These are phyloP conservation scores for Clavaria fumosa DNA, from an alignment of 768 basidiomycete species.

Conservation along the genomic window DNA sequence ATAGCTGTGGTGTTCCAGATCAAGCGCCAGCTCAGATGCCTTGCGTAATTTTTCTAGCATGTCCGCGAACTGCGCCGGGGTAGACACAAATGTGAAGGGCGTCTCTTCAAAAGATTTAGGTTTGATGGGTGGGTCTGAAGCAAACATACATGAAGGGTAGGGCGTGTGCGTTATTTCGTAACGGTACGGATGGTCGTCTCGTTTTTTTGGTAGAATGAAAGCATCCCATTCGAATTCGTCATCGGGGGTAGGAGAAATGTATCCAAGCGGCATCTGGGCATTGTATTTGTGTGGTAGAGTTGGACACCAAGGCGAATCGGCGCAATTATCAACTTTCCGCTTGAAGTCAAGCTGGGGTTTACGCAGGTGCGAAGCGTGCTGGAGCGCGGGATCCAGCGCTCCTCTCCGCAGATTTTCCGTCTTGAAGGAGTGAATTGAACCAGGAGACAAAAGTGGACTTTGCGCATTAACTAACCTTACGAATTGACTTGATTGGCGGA, in stretches of 20 bases:
- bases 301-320: constrained; percentile 48
- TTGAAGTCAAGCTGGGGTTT: constrained; percentile 79
- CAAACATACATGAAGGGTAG: constrained; percentile 59
- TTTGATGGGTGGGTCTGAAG: constrained; percentile 29
- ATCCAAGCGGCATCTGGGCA: constrained; percentile 69
- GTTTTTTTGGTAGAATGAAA: no score
- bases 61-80: constrained; percentile 32
- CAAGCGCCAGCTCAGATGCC: constrained; percentile 75
- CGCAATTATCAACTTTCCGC: constrained; percentile 38
- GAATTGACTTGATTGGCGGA: constrained; percentile 17
- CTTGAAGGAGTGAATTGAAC: constrained; percentile 5
- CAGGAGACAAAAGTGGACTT: not conserved
- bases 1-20: constrained; percentile 88
- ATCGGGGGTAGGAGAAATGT: constrained; percentile 22
- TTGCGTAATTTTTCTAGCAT: constrained; percentile 57
- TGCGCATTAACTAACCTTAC: constrained; percentile 3
- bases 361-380: constrained; percentile 56
- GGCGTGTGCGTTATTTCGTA: constrained; percentile 67
- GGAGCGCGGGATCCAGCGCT: constrained; percentile 40
- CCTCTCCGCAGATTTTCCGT: constrained; percentile 1
- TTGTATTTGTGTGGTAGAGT: constrained; percentile 65
- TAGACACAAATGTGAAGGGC: constrained; percentile 59
- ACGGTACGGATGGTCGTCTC: constrained; percentile 60
- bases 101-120: constrained; percentile 49
- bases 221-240: constrained; percentile 6